A percentile compares a stretch with the other conserved stretches of the same genome.
These are phyloP conservation scores for Stromatinia cepivora DNA, from an alignment of 2,329 filamentous ascomycete species.

Conservation along the genomic window DNA sequence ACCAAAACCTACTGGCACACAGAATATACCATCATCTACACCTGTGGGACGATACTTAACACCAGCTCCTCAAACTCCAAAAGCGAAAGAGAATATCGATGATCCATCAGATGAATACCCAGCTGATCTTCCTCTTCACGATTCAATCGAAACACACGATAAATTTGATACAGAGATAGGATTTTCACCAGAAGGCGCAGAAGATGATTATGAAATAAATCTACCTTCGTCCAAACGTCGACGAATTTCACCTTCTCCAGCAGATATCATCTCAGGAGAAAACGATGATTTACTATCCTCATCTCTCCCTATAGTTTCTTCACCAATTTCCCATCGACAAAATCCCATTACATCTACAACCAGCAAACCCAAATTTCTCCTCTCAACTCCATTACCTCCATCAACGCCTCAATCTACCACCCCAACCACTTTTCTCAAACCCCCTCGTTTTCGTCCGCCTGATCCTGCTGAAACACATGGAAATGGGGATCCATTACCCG, in stretches of 20 bases:
- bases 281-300: conserved; percentile 28
- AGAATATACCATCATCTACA: conserved; percentile 32
- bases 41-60: conserved; percentile 37
- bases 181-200: conserved; percentile 26
- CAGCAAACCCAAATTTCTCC: conserved; percentile 38
- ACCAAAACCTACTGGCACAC: conserved; percentile 33
- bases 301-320: conserved; percentile 35
- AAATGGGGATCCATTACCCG: conserved; percentile 46
- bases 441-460: conserved; percentile 40
- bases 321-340: conserved; percentile 29
- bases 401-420: conserved; percentile 28
- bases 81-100: conserved; percentile 34
- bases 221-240: conserved; percentile 35
- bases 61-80: conserved; percentile 30
- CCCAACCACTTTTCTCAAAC: conserved; percentile 37
- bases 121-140: conserved; percentile 29
- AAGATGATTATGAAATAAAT: conserved; percentile 33
- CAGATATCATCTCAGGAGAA: conserved; percentile 21
- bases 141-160: conserved; percentile 36
- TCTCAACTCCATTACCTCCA: conserved; percentile 31
- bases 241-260: conserved; percentile 33
- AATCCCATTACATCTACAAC: conserved; percentile 30
- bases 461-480: conserved; percentile 30
- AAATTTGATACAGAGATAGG: conserved; percentile 27
- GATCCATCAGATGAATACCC: conserved; percentile 26